Percentiles rank a stretch among this genome's conserved stretches.
Evolutionary conservation across 495 filamentous ascomycete species (phyloP).

Genomic region (Hypoxylon crocopeplum): DNA sequence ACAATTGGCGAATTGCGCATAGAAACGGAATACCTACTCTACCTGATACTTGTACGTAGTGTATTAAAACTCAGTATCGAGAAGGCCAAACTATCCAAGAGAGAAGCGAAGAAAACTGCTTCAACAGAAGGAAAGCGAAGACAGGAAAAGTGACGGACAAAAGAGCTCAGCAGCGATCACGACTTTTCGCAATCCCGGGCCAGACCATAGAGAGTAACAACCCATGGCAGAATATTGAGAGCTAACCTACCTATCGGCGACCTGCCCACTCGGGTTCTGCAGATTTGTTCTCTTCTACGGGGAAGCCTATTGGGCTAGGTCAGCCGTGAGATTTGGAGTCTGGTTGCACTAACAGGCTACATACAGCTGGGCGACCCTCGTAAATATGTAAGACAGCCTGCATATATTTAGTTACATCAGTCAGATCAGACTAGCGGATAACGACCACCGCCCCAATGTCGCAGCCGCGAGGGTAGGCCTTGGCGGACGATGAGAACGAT

Average conservation of each 20-base stretch:
- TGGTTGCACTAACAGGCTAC: slow-evolving; percentile 9
- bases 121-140: no score
- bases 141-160: no score
- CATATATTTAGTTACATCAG: slow-evolving; percentile 32
- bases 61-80: no score
- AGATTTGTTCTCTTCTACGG: slow-evolving; percentile 6
- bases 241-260: slow-evolving; percentile 27
- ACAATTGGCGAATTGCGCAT: no score
- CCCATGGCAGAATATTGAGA: slow-evolving; percentile 8
- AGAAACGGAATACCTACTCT: no score
- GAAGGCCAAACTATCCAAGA: no score
- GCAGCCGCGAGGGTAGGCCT: slow-evolving; percentile 4
- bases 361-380: slow-evolving; percentile 10
- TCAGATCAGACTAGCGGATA: slow-evolving; percentile 10
- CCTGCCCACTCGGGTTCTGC: slow-evolving; percentile 26
- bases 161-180: no score
- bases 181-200: no score
- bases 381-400: slow-evolving; percentile 32
- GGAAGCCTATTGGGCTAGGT: slow-evolving; percentile 25
- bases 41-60: no score
- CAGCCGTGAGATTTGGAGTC: slow-evolving; percentile 31
- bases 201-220: no score
- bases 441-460: not conserved
- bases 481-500: slow-evolving; percentile 11
- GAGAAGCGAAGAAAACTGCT: no score